phyloP scores from a whole-genome alignment of 2,329 filamentous ascomycete species.

The Cordyceps tenuipes region DNA sequence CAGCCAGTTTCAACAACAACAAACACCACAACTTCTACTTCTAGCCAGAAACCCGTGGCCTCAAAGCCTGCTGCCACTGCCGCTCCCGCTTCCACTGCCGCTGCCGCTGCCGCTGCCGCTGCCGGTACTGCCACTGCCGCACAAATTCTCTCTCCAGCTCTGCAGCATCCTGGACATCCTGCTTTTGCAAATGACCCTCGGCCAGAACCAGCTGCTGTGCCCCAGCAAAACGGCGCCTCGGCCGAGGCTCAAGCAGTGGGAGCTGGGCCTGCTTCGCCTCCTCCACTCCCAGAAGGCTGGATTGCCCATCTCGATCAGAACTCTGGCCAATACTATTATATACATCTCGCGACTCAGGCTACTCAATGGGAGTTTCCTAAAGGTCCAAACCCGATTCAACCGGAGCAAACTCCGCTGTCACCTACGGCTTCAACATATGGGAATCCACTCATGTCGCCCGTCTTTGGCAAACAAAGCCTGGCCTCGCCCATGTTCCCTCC shows the following conservation, averaged over 20 bases:
- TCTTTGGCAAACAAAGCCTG: conserved; percentile 48
- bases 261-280: conserved; percentile 65
- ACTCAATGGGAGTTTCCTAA: conserved; percentile 99
- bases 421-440: conserved; percentile 71
- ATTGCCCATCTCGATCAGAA: conserved; percentile 93
- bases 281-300: conserved; percentile 93
- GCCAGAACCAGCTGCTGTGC: conserved; percentile 41
- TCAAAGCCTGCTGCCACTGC: conserved; percentile 15
- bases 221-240: conserved; percentile 24
- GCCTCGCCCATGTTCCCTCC: conserved; percentile 77
- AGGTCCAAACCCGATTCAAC: conserved; percentile 79
- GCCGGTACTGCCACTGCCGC: conserved; percentile 24
- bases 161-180: conserved; percentile 63
- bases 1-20: conserved; percentile 26
- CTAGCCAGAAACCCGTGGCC: conserved; percentile 14
- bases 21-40: conserved; percentile 17
- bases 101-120: conserved; percentile 17
- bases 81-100: conserved; percentile 16
- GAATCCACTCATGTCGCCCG: conserved; percentile 63
- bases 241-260: conserved; percentile 17
- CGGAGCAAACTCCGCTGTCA: conserved; percentile 75
- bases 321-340: conserved; percentile 98
- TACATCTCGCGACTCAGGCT: conserved; percentile 87
- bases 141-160: conserved; percentile 30
- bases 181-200: conserved; percentile 82